Base-by-base conservation (phyloP, 1,284 basidiomycete genomes). In the Ustilago cynodontis region DNA sequence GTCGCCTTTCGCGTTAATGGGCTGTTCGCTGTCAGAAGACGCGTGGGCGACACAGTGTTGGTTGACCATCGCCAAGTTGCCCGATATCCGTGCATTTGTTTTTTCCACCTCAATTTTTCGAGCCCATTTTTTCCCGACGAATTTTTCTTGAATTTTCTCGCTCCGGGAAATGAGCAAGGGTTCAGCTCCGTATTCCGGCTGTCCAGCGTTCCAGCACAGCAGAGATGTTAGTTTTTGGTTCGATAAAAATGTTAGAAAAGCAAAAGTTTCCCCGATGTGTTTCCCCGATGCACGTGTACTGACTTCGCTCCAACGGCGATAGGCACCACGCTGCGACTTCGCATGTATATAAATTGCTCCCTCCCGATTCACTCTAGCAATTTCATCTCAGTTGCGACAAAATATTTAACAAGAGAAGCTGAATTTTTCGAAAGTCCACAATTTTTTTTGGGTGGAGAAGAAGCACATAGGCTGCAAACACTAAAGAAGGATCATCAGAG, bases 71-170 rank as follows among this genome's bases (percentile, higher is more conserved):
- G n/a, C n/a, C n/a, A 20, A 20, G 24, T 49, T 1, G 3, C 24
- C 29, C 50, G 29, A 52, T 31, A 35, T 35, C 18, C n/a, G 31
- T 31, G 50, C 28, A 3, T 26, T 52, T 52, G 31, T 52, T 52
- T 52, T 52, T 52, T 18, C 9, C n/a, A 24, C 50, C 50, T 20
- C 29, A 35, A 31, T 52, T 52, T n/a, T n/a, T n/a, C n/a, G n/a
- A n/a, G n/a, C n/a, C n/a, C n/a, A n/a, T n/a, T n/a, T n/a, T n/a
- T 22, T 33, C 20, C 8, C 11, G 28, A n/a, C 50, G 9, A 29
- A 33, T 52, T 52, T 33, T 33, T 52, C 20, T 52, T 20, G 16
- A 8, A 43, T 43, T 43, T 22, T 20, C 11, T 1, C 14, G 35
- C 31, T 37, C 31, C 11, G 31, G 31, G 11, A 33, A 16, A 37